Base-by-base conservation (phyloP, 179 eudicot species). In the Carnegiea gigantea region DNA sequence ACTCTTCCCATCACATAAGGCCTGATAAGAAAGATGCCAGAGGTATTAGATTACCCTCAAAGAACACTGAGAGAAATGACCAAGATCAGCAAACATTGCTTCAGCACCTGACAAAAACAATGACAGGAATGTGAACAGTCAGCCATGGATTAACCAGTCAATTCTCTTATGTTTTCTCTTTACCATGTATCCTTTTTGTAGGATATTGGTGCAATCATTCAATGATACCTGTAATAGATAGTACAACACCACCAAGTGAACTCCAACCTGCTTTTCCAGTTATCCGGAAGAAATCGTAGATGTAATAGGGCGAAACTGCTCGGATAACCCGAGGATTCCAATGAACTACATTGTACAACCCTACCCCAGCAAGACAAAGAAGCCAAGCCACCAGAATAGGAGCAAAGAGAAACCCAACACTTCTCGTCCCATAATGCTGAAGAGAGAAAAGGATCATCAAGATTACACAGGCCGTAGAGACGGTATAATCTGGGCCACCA, bases 31-130 rank as follows among this genome's bases (percentile, higher is more conserved):
- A 48, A 51, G 4, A 75, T 28, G 15, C 4, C 44, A 75, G 53
- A 70, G 76, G 18, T 21, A 79, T 48, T 36, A 30, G 74, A 46
- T 73, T 86, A 86, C 88, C 88, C 86, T 86, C 53, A 86, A 54
- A 68, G 88, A 80, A 57, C 70, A 70, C 80, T 78, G 33, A 65
- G 86, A 83, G 70, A 90, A 90, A 82, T 90, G 90, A 14, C 90
- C 90, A 67, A 90, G 83, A 85, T 90, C 90, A 73, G 92, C 92
- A 85, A 90, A 90, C 92, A 90, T 90, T 20, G 92, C 91, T 72
- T 90, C 92, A 2, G 86, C 83, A 49, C 90, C 88, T 85, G 84
- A 68, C 49, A 76, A 74, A 74, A 40, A 18, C 14, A 57, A 81
- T 79, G 80, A 79, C 40, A 74, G 49, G 21, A 51, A 46, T 46